Percentiles rank a stretch among this genome's conserved stretches.
phyloP scores from a whole-genome alignment of 352 stramenopile species.

The Bremia lactucae region DNA sequence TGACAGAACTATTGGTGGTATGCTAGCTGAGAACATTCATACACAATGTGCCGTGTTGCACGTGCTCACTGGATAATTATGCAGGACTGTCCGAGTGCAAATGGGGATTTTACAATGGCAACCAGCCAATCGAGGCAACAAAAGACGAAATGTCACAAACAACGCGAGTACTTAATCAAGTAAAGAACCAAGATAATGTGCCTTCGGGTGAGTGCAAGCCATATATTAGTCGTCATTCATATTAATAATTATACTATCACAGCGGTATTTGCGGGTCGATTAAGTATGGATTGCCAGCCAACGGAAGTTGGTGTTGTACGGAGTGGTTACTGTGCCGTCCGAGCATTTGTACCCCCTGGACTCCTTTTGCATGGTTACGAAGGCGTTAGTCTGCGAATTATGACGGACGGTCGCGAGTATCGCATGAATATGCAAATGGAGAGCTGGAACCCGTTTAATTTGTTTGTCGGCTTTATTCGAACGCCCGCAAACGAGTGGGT shows the following conservation, averaged over 20 bases:
- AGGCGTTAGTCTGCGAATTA: constrained; percentile 76
- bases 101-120: constrained; percentile 49
- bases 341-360: constrained; percentile 37
- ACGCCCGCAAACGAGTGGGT: constrained; percentile 77
- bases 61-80: no score
- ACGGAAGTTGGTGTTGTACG: constrained; percentile 68
- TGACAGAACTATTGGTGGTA: constrained; percentile 74
- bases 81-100: constrained; percentile 52
- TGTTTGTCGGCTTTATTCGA: constrained; percentile 83
- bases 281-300: constrained; percentile 68
- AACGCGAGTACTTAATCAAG: constrained; percentile 23
- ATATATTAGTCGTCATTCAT: background rate
- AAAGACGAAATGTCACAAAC: constrained; percentile 15
- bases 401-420: constrained; percentile 79
- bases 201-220: constrained; percentile 24
- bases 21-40: background rate
- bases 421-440: constrained; percentile 81
- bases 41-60: no score
- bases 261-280: constrained; percentile 61
- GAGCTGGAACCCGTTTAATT: constrained; percentile 79
- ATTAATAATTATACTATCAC: background rate
- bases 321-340: constrained; percentile 78
- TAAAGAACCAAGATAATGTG: constrained; percentile 45
- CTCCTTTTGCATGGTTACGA: constrained; percentile 72
- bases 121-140: constrained; percentile 1